Base-by-base conservation (phyloP, 768 basidiomycete genomes). In the Dictyophora rubrovolvata region DNA sequence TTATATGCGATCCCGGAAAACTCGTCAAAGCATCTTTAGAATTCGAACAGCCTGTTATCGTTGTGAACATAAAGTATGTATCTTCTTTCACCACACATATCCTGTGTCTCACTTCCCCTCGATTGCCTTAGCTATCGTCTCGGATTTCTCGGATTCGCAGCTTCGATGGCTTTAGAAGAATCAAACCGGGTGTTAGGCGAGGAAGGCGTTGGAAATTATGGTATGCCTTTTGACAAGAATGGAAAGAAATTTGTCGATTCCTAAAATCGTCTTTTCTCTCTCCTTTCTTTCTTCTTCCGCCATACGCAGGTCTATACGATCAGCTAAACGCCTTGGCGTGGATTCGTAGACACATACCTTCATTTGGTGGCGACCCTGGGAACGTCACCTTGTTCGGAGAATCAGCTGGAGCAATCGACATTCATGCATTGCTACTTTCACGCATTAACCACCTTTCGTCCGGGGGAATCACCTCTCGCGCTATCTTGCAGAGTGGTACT, bases 81-180 rank as follows among this genome's bases (percentile, higher is more conserved):
- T 56, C n/a, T 22, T 48, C 60, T 11, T 54, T 10, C 64, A 68
- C 66, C 66, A 60, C 28, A 28, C 2, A 3, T 28, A 28, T 28
- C 28, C 7, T 28, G 28, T 64, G 18, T 55, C 34, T 33, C 48
- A 22, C 54, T 52, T 57, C 61, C 11, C 21, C 23, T 16, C 17
- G 6, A 34, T 46, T 60, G 47, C 54, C 9, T 11, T 60, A 89
- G 88, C 69, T 90, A 84, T 69, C 86, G 88, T 16, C 71, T 90
- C 23, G 89, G 89, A 42, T 70, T 89, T 47, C 78, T 90, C 65
- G 88, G 89, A 21, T 88, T 82, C 59, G 87, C 86, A n/a, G 84
- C 83, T 7, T 81, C 80, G 60, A 74, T 77, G 34, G 76, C 79
- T 49, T 75, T 91, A 54, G 77, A 76, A 46, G 85, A 86, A 56